phyloP scores from a whole-genome alignment of 2,329 filamentous ascomycete genomes.

The Clonostachys chloroleuca region DNA sequence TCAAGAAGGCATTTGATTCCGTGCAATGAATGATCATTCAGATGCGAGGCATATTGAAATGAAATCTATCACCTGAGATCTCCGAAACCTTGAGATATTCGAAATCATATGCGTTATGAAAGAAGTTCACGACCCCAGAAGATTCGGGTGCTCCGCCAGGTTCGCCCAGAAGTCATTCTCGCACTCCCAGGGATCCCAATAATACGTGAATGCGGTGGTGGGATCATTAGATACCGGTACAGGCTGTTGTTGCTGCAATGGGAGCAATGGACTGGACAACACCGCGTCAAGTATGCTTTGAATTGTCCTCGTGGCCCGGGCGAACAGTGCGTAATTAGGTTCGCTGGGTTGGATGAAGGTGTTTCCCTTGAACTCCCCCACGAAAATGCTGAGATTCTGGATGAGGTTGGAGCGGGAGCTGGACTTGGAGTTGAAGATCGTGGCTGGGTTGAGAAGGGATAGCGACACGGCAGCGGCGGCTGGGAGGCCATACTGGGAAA shows the following conservation, averaged over 20 bases:
- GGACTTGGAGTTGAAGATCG: too few relatives aligned
- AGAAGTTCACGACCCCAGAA: background rate
- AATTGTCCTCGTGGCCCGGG: conserved; percentile 9
- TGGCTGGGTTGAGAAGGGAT: conserved; percentile 3
- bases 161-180: background rate
- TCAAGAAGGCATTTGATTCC: too few relatives aligned
- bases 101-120: too few relatives aligned
- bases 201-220: background rate
- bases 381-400: conserved; percentile 9
- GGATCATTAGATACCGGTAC: background rate
- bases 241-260: too few relatives aligned
- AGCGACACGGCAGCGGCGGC: conserved; percentile 9
- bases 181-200: background rate
- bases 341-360: conserved; percentile 8
- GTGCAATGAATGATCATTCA: too few relatives aligned
- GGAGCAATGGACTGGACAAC: too few relatives aligned
- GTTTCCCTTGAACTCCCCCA: conserved; percentile 9
- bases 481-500: conserved; percentile 10
- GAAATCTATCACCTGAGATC: too few relatives aligned
- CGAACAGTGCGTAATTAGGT: conserved; percentile 10
- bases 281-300: conserved; percentile 27
- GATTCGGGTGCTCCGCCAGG: background rate
- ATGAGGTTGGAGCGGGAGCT: conserved; percentile 1
- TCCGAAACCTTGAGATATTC: too few relatives aligned
- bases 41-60: too few relatives aligned